These are phyloP conservation scores for Mortierella sp. DNA, from an alignment of 371 early-diverging fungal species.

Conservation along the genomic window DNA sequence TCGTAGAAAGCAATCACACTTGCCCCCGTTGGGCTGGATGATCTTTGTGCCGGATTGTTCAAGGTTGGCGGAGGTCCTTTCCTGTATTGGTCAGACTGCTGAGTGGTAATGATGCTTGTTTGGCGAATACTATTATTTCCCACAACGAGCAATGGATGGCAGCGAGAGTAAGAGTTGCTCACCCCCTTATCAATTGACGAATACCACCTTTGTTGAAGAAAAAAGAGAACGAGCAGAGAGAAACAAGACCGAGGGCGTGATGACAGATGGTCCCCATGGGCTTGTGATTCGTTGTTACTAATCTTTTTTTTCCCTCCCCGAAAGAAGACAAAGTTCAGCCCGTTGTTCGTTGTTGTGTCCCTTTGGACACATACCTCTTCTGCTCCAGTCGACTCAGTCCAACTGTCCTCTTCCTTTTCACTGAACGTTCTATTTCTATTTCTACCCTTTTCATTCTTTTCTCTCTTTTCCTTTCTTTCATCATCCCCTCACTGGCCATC, in stretches of 20 bases:
- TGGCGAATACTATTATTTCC: not conserved
- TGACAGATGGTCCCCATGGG: slow-evolving; percentile 2
- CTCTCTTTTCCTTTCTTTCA: too few species aligned
- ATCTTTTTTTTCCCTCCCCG: not conserved
- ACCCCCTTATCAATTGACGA: not conserved
- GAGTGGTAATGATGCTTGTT: not conserved
- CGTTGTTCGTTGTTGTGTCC: not conserved
- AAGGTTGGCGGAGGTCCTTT: slow-evolving; percentile 6
- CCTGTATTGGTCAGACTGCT: not conserved
- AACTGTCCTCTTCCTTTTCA: not conserved
- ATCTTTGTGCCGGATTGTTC: not conserved
- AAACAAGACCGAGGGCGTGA: not conserved
- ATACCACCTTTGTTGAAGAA: not conserved
- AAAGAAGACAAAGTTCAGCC: not conserved
- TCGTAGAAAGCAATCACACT: too few species aligned
- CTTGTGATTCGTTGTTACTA: not conserved
- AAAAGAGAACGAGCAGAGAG: not conserved
- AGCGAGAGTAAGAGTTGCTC: not conserved
- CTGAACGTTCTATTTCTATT: not conserved
- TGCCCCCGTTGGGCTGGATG: not conserved
- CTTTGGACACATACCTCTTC: not conserved
- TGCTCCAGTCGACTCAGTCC: not conserved
- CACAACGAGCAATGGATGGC: not conserved
- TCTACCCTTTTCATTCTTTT: not conserved
- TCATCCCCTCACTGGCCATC: not conserved